Percentiles rank a stretch among this genome's conserved stretches.
phyloP scores from a whole-genome alignment of 2,329 filamentous ascomycete genomes.

The Beauveria asiatica region DNA sequence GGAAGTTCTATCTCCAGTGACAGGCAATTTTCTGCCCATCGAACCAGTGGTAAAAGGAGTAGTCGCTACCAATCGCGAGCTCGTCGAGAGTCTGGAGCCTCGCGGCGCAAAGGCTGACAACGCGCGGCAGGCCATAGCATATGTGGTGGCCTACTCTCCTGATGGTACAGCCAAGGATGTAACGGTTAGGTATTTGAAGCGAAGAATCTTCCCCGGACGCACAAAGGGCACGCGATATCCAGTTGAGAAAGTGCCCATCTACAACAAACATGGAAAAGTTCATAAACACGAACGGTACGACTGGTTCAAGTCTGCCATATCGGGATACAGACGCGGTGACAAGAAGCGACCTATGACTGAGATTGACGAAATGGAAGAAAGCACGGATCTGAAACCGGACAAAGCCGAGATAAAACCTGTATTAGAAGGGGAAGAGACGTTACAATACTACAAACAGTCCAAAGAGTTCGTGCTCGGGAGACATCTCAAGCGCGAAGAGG shows the following conservation, averaged over 20 bases:
- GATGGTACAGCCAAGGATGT: conserved; percentile 93
- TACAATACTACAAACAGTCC: conserved; percentile 83
- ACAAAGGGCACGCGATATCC: conserved; percentile 80
- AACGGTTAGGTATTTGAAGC: conserved; percentile 80
- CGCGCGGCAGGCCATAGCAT: conserved; percentile 81
- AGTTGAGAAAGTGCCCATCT: conserved; percentile 70
- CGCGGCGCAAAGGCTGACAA: conserved; percentile 76
- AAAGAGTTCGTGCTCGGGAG: conserved; percentile 77
- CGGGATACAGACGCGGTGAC: conserved; percentile 52
- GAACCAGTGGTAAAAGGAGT: conserved; percentile 63
- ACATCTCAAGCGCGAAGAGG: conserved; percentile 87
- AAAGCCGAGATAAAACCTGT: conserved; percentile 65
- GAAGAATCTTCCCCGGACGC: conserved; percentile 73
- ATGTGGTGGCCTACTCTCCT: conserved; percentile 71
- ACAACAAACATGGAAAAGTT: conserved; percentile 69
- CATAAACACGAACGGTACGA: conserved; percentile 70
- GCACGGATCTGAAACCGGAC: conserved; percentile 64
- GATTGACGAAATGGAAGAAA: conserved; percentile 71
- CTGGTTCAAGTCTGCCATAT: conserved; percentile 80
- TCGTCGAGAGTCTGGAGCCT: conserved; percentile 69
- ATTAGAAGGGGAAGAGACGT: conserved; percentile 67
- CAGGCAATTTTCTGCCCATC: conserved; percentile 69
- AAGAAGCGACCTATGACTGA: conserved; percentile 50
- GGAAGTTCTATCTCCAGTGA: conserved; percentile 76
- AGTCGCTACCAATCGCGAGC: conserved; percentile 63